These are phyloP conservation scores for Brassica carinata DNA, from an alignment of 345 rosid species.

Conservation along the genomic window DNA sequence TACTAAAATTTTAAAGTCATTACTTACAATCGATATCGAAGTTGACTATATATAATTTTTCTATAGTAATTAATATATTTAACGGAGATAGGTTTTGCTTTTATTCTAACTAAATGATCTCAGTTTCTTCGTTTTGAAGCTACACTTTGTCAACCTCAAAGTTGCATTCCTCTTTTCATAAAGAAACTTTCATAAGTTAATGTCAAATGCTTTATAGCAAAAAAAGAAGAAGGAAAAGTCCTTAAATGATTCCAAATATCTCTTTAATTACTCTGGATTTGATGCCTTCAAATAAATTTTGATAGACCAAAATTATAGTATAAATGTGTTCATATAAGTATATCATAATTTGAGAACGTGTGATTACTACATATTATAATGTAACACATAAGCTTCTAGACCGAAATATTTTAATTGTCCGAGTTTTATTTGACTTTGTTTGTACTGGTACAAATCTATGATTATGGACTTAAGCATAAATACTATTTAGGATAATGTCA, in stretches of 20 bases:
- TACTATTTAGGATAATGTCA: background rate
- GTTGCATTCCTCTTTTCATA: slow-evolving; percentile 35
- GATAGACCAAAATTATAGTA: slow-evolving; percentile 5
- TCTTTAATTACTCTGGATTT: slow-evolving; percentile 12
- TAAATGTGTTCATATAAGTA: slow-evolving; percentile 8
- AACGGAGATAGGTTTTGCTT: slow-evolving; percentile 34
- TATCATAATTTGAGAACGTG: slow-evolving; percentile 5
- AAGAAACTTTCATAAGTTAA: slow-evolving; percentile 25
- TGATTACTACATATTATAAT: background rate
- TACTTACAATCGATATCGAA: slow-evolving; percentile 35
- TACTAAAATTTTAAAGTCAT: slow-evolving; percentile 29
- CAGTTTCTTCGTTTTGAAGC: slow-evolving; percentile 45
- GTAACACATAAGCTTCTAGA: background rate
- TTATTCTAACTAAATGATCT: slow-evolving; percentile 36
- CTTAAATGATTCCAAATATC: slow-evolving; percentile 6
- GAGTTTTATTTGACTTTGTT: background rate
- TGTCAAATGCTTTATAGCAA: slow-evolving; percentile 27
- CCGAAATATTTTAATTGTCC: background rate
- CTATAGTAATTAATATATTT: slow-evolving; percentile 22
- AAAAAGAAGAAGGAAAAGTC: background rate
- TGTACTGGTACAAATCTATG: background rate
- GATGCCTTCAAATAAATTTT: background rate
- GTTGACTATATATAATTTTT: slow-evolving; percentile 33
- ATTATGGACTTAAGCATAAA: slow-evolving; percentile 1
- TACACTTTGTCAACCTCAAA: slow-evolving; percentile 45